A percentile compares a stretch with the other conserved stretches of the same genome.
These are phyloP conservation scores for Lentinula sp. DNA, from an alignment of 768 basidiomycete genomes.

Conservation along the genomic window DNA sequence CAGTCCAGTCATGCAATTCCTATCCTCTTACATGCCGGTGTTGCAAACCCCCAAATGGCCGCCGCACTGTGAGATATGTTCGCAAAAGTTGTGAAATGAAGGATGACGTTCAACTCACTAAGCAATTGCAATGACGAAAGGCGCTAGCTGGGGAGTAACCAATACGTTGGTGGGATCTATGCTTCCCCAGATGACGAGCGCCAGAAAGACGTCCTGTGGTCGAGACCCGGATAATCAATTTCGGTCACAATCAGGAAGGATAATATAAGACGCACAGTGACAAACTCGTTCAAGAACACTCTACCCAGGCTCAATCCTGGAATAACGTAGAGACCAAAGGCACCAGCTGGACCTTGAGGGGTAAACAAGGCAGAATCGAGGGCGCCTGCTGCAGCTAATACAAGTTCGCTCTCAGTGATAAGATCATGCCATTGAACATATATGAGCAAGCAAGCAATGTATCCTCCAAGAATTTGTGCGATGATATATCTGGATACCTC, in stretches of 20 bases:
- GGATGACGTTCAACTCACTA: slow-evolving; percentile 40
- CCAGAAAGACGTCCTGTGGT: slow-evolving; percentile 39
- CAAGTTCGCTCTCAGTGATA: slow-evolving; percentile 29
- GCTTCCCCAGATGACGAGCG: slow-evolving; percentile 43
- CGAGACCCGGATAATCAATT: background rate
- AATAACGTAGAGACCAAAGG: slow-evolving; percentile 43
- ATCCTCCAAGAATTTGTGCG: slow-evolving; percentile 61
- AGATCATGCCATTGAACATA: slow-evolving; percentile 58
- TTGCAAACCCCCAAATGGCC: slow-evolving; percentile 56
- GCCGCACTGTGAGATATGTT: slow-evolving; percentile 29
- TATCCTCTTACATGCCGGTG: slow-evolving; percentile 33
- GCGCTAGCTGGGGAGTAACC: slow-evolving; percentile 44
- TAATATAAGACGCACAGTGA: slow-evolving; percentile 32
- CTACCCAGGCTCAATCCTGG: slow-evolving; percentile 39
- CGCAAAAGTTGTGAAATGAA: background rate
- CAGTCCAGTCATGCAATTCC: background rate
- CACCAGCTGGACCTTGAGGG: slow-evolving; percentile 42
- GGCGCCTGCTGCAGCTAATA: slow-evolving; percentile 17
- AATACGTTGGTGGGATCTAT: slow-evolving; percentile 56
- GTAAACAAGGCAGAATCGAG: slow-evolving; percentile 25
- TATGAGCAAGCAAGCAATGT: slow-evolving; percentile 51
- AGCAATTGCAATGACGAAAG: slow-evolving; percentile 48
- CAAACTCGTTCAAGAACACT: slow-evolving; percentile 51
- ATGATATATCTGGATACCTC: slow-evolving; percentile 45
- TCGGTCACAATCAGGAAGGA: too few relatives aligned